Conservation (phyloP, 805 yeast species). For the Vanderwaltozyma polyspora region DNA sequence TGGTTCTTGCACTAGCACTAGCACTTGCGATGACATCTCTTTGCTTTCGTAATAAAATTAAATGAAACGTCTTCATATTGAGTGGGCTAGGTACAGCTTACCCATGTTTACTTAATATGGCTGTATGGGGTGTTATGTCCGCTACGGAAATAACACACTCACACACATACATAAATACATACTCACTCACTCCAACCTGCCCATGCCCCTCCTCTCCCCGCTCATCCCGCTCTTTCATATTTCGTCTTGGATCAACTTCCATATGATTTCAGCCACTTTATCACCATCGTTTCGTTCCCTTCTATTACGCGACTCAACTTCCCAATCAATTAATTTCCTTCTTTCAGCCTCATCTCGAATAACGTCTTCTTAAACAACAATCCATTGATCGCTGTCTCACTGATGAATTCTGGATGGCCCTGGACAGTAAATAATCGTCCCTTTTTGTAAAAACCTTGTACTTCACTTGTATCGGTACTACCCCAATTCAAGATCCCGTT, state of each 20-base stretch:
- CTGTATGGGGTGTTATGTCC: too few species aligned
- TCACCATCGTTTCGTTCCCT: constrained; percentile 37
- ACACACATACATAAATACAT: background rate
- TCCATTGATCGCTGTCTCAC: constrained; percentile 20
- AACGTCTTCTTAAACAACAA: constrained; percentile 7
- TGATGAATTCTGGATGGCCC: constrained; percentile 80
- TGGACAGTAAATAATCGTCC: constrained; percentile 56
- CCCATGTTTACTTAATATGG: too few species aligned
- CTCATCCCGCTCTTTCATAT: background rate
- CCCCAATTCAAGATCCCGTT: constrained; percentile 35
- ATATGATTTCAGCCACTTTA: constrained; percentile 7
- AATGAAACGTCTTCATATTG: too few species aligned
- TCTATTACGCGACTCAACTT: too few species aligned
- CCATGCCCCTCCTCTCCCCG: background rate
- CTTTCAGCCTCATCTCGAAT: background rate
- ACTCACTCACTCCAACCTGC: background rate
- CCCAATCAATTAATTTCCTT: too few species aligned
- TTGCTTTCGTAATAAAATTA: too few species aligned
- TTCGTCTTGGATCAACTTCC: constrained; percentile 5
- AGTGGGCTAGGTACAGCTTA: too few species aligned
- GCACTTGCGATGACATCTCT: too few species aligned
- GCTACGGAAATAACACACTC: too few species aligned
- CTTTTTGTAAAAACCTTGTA: constrained; percentile 57
- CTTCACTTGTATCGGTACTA: constrained; percentile 39
- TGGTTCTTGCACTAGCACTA: too few species aligned